Percentiles rank a stretch among this genome's conserved stretches.
Evolutionary conservation across 1,284 basidiomycete species (phyloP).

Genomic region (Austroboletus olivaceoglutinosus): DNA sequence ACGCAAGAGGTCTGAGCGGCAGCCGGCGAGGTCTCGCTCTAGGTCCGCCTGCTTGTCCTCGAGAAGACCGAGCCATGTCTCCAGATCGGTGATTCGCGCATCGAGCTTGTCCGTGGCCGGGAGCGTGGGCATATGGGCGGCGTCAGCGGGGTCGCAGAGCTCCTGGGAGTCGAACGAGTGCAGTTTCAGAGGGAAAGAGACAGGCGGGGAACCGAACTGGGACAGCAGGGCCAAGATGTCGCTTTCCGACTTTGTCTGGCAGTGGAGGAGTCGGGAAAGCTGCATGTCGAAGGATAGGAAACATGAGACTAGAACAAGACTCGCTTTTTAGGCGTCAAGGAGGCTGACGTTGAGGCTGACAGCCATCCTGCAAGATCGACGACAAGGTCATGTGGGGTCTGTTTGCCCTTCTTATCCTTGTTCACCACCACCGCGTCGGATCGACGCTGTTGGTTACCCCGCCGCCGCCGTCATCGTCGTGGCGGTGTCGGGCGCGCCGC

Average conservation of each 20-base stretch:
- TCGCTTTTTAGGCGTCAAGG: background rate
- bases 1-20: constrained; percentile 30
- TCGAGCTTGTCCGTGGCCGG: constrained; percentile 1
- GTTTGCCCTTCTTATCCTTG: too few relatives aligned
- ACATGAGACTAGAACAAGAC: background rate
- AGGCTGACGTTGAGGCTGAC: background rate
- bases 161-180: too few relatives aligned
- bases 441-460: too few relatives aligned
- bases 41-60: constrained; percentile 15
- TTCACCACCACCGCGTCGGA: too few relatives aligned
- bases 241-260: constrained; percentile 37
- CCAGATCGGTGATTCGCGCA: constrained; percentile 11
- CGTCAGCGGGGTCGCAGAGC: too few relatives aligned
- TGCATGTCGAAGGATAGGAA: constrained; percentile 26
- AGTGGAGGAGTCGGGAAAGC: constrained; percentile 37
- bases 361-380: too few relatives aligned
- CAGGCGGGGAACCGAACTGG: too few relatives aligned
- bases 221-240: constrained; percentile 29
- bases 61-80: constrained; percentile 13
- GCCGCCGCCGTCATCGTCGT: too few relatives aligned
- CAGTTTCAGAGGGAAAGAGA: too few relatives aligned
- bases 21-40: constrained; percentile 29
- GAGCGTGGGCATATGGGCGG: too few relatives aligned
- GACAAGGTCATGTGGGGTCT: too few relatives aligned
- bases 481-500: too few relatives aligned